Evolutionary conservation across 495 filamentous ascomycete species (phyloP), one percentile per base, ranked within the genome.

Genomic region (Talaromyces proteolyticus): DNA sequence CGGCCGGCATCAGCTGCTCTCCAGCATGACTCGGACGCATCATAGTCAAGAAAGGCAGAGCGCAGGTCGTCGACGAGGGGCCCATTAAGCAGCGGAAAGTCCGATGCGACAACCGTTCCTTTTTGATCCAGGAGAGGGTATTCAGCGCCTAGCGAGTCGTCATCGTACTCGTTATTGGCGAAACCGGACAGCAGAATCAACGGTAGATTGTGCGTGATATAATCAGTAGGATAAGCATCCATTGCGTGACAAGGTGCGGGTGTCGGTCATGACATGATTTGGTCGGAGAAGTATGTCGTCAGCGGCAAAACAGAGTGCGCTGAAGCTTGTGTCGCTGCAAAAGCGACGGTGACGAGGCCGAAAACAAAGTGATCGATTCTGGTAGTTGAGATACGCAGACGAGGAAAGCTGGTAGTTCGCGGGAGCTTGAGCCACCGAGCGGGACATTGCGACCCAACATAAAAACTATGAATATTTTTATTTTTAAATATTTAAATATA

Each of bases 181-280:
- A 95, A 73, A 6, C 91, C 91, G 19, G 87, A 89, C 22, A 93
- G 74, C 18, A 94, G 65, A 50, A 96, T 68, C 29, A 93, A 77
- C 14, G 91, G 91, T 51, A 89, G 71, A 62, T 89, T 89, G 67
- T 91, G 89, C 65, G 81, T 77, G 68, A 91, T 72, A 68, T 89
- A 92, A 59, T 84, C 82, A 55, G 75, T 63, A 36, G 90, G 88
- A 68, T 93, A 95, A 53, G 81, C 89, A 72, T 96, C 89, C 91
- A 96, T 96, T 60, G 68, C 68, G 68, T 19, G 68, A 70, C 65
- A 61, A 54, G 50, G 50, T 46, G 51, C 62, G 54, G 49, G 47
- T 44, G 34, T 42, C 12, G 50, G 57, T 74, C 71, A 74, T 61
- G 64, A 61, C 71, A 74, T 74, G n/a, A 25, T 49, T 49, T 17